Conservation (phyloP, 202 grass and related monocot genomes). For the Alloteropsis angusta region DNA sequence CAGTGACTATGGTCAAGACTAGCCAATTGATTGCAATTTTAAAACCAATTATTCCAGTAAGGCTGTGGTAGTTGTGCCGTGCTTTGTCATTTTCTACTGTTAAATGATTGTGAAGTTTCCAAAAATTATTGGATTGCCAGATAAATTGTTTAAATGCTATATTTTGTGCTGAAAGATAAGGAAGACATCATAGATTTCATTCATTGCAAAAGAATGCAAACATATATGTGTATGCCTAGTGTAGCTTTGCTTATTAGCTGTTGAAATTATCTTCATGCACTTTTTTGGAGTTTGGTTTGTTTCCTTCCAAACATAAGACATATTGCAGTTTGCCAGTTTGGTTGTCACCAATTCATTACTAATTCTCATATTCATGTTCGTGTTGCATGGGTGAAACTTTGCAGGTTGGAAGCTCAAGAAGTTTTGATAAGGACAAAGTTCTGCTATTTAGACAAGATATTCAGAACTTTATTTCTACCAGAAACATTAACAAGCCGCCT, state of each 20-base stretch:
- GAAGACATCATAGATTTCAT: neutral
- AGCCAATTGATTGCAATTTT: neutral
- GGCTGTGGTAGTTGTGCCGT: neutral
- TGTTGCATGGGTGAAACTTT: constrained; percentile 22
- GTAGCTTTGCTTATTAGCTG: neutral
- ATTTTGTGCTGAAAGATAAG: neutral
- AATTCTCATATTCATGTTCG: constrained; percentile 14
- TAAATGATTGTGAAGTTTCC: neutral
- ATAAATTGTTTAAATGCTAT: neutral
- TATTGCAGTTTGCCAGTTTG: constrained; percentile 4
- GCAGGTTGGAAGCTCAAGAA: constrained; percentile 34
- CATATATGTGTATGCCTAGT: neutral
- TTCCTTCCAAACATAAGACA: neutral
- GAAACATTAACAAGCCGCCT: constrained; percentile 2
- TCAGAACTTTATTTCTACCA: constrained; percentile 30
- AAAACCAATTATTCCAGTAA: neutral
- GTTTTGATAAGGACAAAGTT: constrained; percentile 31
- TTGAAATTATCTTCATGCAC: neutral
- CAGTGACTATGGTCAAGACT: neutral
- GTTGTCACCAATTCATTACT: neutral
- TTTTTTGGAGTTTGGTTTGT: neutral
- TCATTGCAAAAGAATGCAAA: neutral
- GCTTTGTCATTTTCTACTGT: neutral
- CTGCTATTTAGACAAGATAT: constrained; percentile 17
- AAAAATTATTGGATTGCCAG: neutral